Evolutionary conservation across 768 basidiomycete genomes (phyloP), one percentile per base, ranked within the genome.

Genomic region (Pisolithus tinctorius): DNA sequence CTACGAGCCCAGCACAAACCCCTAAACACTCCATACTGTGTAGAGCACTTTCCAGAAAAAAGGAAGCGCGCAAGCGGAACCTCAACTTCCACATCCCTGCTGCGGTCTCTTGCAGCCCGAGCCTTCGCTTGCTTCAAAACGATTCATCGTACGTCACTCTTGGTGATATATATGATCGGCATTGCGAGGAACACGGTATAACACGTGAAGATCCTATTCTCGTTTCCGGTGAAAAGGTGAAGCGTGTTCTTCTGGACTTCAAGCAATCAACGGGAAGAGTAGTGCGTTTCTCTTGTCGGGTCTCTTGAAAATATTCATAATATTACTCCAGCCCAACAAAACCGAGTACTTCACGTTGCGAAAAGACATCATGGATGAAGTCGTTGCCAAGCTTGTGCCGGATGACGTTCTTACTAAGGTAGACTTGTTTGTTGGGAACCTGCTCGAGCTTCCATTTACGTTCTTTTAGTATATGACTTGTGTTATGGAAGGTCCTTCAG

Each of bases 91-190:
- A 97, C 65, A 74, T 97, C 29, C 96, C 96, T 1, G 82, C 86
- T 0, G 84, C 88, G 7, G 75, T 98, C 23, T 88, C 93, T 0
- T 86, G 85, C 58, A 88, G 88, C 46, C 87, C 91, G 0, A 80
- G 72, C 50, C 77, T 93, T 40, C 87, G 96, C 37, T 71, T 99
- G 40, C 79, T 95, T 51, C 92, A 96, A 65, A 89, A 84, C 50
- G 95, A 98, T 66, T 81, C 86, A 0, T 96, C 94, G 0, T 94
- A 96, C 61, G 76, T 93, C 59, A 84, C 86, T 1, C 73, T 99
- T 36, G 89, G 89, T 38, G 96, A 99, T 56, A 87, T 99, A 48
- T 96, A 90, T 64, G 96, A 99, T 63, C 80, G 86, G 17, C 86
- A 90, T 64, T 94, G 92, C 64, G 77, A 84, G 52, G 77, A 80